These are phyloP conservation scores for Eucalyptus marginata DNA, from an alignment of 345 rosid species.

Conservation along the genomic window DNA sequence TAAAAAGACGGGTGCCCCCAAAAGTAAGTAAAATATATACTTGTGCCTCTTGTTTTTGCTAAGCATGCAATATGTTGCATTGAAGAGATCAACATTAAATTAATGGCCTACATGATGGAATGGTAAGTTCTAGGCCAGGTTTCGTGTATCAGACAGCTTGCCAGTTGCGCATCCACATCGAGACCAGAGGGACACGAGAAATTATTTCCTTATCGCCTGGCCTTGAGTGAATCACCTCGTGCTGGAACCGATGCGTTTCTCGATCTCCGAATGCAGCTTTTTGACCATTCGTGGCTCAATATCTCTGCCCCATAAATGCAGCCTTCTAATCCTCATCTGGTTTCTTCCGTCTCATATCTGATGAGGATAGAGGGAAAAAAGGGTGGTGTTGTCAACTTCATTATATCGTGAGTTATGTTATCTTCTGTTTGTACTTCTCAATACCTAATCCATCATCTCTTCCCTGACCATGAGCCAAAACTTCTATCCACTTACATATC, in stretches of 20 bases:
- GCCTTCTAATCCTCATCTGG: not conserved
- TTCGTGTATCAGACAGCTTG: not conserved
- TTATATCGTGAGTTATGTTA: not conserved
- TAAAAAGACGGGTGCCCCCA: not conserved
- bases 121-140: not conserved
- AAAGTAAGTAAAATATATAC: not conserved
- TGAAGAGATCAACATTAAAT: not conserved
- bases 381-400: not conserved
- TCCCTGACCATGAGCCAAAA: not conserved
- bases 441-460: not conserved
- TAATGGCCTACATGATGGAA: not conserved
- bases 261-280: not conserved
- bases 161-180: not conserved
- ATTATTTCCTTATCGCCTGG: not conserved
- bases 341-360: not conserved
- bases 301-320: not conserved
- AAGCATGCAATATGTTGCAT: not conserved
- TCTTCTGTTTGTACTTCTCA: not conserved
- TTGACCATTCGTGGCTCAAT: not conserved
- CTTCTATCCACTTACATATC: not conserved
- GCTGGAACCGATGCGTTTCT: not conserved
- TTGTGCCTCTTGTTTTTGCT: not conserved
- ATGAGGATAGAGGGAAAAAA: not conserved
- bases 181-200: not conserved
- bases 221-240: not conserved